These are phyloP conservation scores for Malus sylvestris DNA, from an alignment of 306 rosid genomes.

Conservation along the genomic window DNA sequence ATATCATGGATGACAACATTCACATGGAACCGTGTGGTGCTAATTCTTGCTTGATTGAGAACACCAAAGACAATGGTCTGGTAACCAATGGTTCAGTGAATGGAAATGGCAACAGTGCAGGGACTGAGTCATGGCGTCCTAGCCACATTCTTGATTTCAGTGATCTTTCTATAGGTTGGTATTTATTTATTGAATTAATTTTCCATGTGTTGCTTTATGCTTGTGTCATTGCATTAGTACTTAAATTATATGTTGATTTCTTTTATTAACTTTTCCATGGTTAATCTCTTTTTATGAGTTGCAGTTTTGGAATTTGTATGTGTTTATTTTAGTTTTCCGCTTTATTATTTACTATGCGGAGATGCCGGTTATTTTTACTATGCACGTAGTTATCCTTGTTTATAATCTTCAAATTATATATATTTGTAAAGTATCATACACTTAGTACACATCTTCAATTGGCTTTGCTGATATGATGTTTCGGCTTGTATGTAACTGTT, in stretches of 20 bases:
- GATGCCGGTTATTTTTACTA: neutral
- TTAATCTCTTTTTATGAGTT: neutral
- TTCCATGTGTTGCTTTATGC: slow-evolving; percentile 3
- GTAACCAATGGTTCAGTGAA: slow-evolving; percentile 25
- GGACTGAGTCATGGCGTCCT: slow-evolving; percentile 62
- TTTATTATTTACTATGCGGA: neutral
- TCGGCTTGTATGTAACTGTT: neutral
- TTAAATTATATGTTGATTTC: neutral
- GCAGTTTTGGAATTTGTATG: neutral
- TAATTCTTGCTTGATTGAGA: slow-evolving; percentile 30
- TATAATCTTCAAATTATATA: neutral
- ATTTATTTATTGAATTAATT: slow-evolving; percentile 11
- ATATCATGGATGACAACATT: slow-evolving; percentile 93
- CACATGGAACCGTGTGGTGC: slow-evolving; percentile 55
- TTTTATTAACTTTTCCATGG: neutral
- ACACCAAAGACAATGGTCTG: slow-evolving; percentile 21
- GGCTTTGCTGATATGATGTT: neutral
- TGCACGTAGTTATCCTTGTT: neutral
- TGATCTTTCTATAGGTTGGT: slow-evolving; percentile 76
- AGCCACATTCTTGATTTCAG: slow-evolving; percentile 92
- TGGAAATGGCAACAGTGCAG: slow-evolving; percentile 27
- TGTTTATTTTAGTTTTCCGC: neutral
- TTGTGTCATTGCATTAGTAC: neutral
- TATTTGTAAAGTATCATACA: neutral
- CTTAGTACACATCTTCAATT: neutral